Evolutionary conservation across 768 basidiomycete species (phyloP), one percentile per base, ranked within the genome.

Genomic region (Pleurotus djamor): DNA sequence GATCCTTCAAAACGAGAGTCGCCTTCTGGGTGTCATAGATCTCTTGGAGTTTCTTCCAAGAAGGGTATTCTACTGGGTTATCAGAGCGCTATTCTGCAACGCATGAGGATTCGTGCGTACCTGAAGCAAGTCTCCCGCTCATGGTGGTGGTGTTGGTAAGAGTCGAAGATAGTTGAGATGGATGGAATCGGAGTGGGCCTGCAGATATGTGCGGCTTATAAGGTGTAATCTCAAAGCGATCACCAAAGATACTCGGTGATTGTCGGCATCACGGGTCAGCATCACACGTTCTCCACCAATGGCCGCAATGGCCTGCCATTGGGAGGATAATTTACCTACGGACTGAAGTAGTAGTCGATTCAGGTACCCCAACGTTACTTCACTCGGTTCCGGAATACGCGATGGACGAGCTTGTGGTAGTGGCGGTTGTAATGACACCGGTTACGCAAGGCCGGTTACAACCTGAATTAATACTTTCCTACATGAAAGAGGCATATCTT

Each of bases 1-100:
- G 91, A 60, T 97, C 90, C 75, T 91, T 93, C 64, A 99, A 85
- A 68, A 92, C 78, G 73, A 98, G 88, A 64, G 83, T 83, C 60
- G 83, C 70, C 63, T 83, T 78, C 68, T 94, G 83, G 10, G 82
- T 72, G 70, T 92, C 87, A 72, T 96, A 91, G 60, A 92, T 82
- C 66, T 80, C 66, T 78, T 97, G 89, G 66, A 99, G 91, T 73
- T 92, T 89, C 78, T 92, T 84, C 96, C 96, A 98, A 43, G 93
- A 75, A 28, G 85, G 58, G 76, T 97, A 97, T 56, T 93, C 96
- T 98, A 70, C 37, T 47, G 41, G 1, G 34, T 17, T 35, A 48
- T 59, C 48, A 60, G 58, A 38, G 55, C 60, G 13, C 43, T 57
- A 10, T 17, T 45, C 5, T 41, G 16, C 8, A 9, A 57, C 48